phyloP scores from a whole-genome alignment of 1,139 yeast genomes.

The Yamadazyma membranifaciens region DNA sequence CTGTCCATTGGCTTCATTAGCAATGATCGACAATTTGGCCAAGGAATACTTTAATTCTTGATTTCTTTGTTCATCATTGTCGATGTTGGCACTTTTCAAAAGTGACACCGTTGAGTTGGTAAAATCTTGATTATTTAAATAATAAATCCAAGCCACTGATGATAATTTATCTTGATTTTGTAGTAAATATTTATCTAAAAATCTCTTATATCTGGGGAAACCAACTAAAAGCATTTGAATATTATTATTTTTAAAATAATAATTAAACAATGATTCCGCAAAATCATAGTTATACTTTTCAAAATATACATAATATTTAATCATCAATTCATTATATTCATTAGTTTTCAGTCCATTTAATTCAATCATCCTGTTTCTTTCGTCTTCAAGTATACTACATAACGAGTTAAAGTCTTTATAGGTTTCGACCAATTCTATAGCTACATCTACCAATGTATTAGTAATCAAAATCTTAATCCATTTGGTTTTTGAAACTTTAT shows the following conservation, averaged over 20 bases:
- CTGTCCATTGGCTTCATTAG: slow-evolving; percentile 14
- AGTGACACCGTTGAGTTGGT: slow-evolving; percentile 50
- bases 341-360: slow-evolving; percentile 19
- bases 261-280: slow-evolving; percentile 63
- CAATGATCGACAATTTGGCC: slow-evolving; percentile 58
- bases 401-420: slow-evolving; percentile 66
- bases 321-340: slow-evolving; percentile 16
- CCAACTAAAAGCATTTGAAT: slow-evolving; percentile 54
- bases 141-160: slow-evolving; percentile 72
- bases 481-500: slow-evolving; percentile 24
- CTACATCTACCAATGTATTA: slow-evolving; percentile 48
- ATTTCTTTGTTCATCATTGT: slow-evolving; percentile 44
- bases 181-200: slow-evolving; percentile 52
- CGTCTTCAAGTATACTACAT: slow-evolving; percentile 60
- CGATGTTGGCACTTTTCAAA: slow-evolving; percentile 32
- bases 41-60: slow-evolving; percentile 63
- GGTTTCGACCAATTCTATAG: slow-evolving; percentile 63
- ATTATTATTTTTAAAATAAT: slow-evolving; percentile 54
- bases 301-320: slow-evolving; percentile 53
- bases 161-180: slow-evolving; percentile 48
- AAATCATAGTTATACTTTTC: slow-evolving; percentile 65
- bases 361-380: slow-evolving; percentile 35
- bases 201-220: slow-evolving; percentile 53
- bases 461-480: slow-evolving; percentile 60
- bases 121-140: slow-evolving; percentile 53